These are phyloP conservation scores for Selaginella moellendorffii DNA, from an alignment of 75 land plant genomes.

Conservation along the genomic window DNA sequence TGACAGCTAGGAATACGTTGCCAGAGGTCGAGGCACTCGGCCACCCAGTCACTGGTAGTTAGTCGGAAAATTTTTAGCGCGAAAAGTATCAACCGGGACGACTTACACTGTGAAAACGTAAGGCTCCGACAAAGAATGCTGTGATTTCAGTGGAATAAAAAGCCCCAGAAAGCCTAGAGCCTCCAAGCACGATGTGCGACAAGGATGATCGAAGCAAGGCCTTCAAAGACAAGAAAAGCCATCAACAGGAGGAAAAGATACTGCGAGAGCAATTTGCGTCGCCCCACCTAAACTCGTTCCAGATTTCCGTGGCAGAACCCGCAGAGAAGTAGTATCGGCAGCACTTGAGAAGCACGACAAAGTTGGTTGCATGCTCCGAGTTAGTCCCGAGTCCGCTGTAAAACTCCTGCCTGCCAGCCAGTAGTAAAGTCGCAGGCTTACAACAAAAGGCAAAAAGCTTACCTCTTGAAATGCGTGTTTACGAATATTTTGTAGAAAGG, in stretches of 20 bases:
- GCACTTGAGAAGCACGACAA: slow-evolving; percentile 29
- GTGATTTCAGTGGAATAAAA: slow-evolving; percentile 48
- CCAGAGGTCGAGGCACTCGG: slow-evolving; percentile 51
- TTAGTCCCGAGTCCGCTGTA: slow-evolving; percentile 22
- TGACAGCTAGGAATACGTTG: slow-evolving; percentile 69
- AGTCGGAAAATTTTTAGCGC: slow-evolving; percentile 1
- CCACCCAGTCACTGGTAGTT: slow-evolving; percentile 73
- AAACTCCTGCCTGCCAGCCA: slow-evolving; percentile 14
- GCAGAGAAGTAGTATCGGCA: slow-evolving; percentile 62
- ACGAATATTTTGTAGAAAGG: slow-evolving; percentile 62
- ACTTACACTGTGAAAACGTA: background rate
- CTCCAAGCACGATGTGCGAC: slow-evolving; percentile 88
- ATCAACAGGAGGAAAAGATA: background rate
- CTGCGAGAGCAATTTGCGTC: background rate
- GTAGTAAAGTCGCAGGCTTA: too few species aligned
- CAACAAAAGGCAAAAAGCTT: background rate
- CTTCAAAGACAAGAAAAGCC: slow-evolving; percentile 27
- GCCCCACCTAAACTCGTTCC: slow-evolving; percentile 71
- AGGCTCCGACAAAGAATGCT: background rate
- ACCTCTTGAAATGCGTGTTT: slow-evolving; percentile 68
- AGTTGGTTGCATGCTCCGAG: slow-evolving; percentile 9
- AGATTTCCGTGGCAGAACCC: slow-evolving; percentile 79
- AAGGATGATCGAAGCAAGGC: slow-evolving; percentile 69
- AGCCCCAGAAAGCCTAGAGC: slow-evolving; percentile 71
- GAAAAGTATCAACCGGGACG: background rate